Evolutionary conservation across 2,329 filamentous ascomycete genomes (phyloP), one percentile per base, ranked within the genome.

Genomic region (Sodiomyces alkalinus): DNA sequence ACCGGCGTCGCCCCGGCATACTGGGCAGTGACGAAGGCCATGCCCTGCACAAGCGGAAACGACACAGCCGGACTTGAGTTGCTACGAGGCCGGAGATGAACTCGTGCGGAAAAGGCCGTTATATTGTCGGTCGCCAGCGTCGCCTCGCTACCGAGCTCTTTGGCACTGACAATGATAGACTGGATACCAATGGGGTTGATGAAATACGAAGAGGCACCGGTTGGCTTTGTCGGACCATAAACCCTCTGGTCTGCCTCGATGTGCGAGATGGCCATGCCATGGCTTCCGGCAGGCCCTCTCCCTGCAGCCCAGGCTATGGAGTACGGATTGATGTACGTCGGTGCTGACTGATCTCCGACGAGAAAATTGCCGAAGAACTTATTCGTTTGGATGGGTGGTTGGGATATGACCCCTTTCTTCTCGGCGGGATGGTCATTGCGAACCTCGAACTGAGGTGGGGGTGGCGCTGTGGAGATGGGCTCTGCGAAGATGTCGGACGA

Each of bases 31-130:
- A 93, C 61, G 41, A 85, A 92, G 0, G 72, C 77, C 73, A 92
- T 90, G 8, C 90, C 90, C 46, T 96, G 87, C 0, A 92, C 73
- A 6, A 94, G 47, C 0, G 86, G 85, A 38, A 92, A 83, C 0
- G 70, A 76, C 13, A 96, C 64, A 2, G 66, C 60, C 1, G 77
- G 67, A 2, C 59, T 48, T 6, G 64, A 61, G 3, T 58, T 57
- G n/a, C 50, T 45, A 14, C 60, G 55, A 3, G 64, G 60, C 28
- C 58, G 64, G 18, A 96, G 58, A 24, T 80, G 76, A 25, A 83
- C 71, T 37, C 82, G 73, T 10, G 55, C 66, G 19, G 59, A 80
- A 44, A 60, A 76, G 29, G 60, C 69, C 32, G 59, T 74, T 38
- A 65, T 49, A 39, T 52, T 57, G 47, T 68, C 60, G 10, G 49